Percentiles rank a stretch among this genome's conserved stretches.
Evolutionary conservation across 495 filamentous ascomycete genomes (phyloP).

Genomic region (Daldinia concentrica): DNA sequence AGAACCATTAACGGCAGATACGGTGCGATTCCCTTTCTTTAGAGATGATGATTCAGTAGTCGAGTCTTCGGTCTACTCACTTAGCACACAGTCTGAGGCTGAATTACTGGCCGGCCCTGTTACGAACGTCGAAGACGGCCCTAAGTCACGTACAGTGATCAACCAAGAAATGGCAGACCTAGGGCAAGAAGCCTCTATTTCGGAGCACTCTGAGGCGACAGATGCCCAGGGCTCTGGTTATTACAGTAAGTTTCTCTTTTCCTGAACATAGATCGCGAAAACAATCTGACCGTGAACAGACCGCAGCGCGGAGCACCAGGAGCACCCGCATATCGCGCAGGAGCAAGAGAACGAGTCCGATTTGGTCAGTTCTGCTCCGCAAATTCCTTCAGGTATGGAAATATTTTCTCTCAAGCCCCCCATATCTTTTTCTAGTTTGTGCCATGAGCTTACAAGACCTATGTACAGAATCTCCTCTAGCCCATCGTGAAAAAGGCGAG

Average conservation of each 20-base stretch:
- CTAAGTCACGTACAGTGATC: neutral
- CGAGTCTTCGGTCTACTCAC: constrained; percentile 3
- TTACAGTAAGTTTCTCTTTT: constrained; percentile 4
- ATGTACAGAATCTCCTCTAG: neutral
- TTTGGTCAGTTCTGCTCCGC: neutral
- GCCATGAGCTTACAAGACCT: neutral
- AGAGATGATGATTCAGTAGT: neutral
- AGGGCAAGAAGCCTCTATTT: neutral
- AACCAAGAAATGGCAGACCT: neutral
- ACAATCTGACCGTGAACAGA: neutral
- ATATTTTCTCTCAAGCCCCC: neutral
- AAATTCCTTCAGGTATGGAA: neutral
- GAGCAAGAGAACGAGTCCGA: neutral
- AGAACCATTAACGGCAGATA: neutral
- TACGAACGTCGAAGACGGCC: neutral
- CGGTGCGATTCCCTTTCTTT: constrained; percentile 7
- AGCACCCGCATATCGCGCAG: neutral
- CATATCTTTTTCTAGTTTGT: neutral
- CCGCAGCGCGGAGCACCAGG: neutral
- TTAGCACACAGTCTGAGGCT: neutral
- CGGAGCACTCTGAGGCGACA: neutral
- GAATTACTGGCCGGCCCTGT: neutral
- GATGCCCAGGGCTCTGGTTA: constrained; percentile 2
- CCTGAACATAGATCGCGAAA: neutral
- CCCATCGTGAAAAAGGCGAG: neutral